phyloP scores from a whole-genome alignment of 768 basidiomycete species.

The Pholiota molesta region DNA sequence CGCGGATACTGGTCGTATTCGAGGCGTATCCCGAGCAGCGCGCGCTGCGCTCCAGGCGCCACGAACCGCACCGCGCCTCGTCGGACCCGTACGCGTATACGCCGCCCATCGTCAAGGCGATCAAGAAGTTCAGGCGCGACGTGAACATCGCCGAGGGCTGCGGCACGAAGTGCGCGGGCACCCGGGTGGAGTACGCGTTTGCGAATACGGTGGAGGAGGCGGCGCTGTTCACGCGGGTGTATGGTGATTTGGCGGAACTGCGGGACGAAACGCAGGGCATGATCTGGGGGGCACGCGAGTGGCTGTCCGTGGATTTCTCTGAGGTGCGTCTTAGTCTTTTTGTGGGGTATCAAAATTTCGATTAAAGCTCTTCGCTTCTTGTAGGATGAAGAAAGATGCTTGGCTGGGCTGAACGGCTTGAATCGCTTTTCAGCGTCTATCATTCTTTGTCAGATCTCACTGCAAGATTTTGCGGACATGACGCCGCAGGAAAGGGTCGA shows the following conservation, averaged over 20 bases:
- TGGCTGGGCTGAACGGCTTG: constrained; percentile 62
- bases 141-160: constrained; percentile 65
- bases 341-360: too few species aligned
- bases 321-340: constrained; percentile 42
- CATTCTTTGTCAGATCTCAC: constrained; percentile 54
- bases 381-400: constrained; percentile 59
- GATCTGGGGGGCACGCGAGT: constrained; percentile 63
- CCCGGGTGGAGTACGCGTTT: constrained; percentile 59
- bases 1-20: constrained; percentile 58
- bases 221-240: constrained; percentile 54
- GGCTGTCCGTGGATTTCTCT: constrained; percentile 59
- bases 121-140: constrained; percentile 68
- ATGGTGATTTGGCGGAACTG: constrained; percentile 60
- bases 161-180: constrained; percentile 46
- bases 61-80: background rate
- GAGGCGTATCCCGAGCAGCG: constrained; percentile 64
- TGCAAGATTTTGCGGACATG: constrained; percentile 60
- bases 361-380: too few species aligned
- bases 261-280: constrained; percentile 43
- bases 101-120: constrained; percentile 66
- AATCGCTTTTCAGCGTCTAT: constrained; percentile 72
- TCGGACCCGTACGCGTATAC: constrained; percentile 53
- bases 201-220: constrained; percentile 62
- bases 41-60: constrained; percentile 19
- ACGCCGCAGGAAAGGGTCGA: constrained; percentile 48